Evolutionary conservation across 805 yeast species (phyloP).

Genomic region (Wickerhamomyces silvicola): DNA sequence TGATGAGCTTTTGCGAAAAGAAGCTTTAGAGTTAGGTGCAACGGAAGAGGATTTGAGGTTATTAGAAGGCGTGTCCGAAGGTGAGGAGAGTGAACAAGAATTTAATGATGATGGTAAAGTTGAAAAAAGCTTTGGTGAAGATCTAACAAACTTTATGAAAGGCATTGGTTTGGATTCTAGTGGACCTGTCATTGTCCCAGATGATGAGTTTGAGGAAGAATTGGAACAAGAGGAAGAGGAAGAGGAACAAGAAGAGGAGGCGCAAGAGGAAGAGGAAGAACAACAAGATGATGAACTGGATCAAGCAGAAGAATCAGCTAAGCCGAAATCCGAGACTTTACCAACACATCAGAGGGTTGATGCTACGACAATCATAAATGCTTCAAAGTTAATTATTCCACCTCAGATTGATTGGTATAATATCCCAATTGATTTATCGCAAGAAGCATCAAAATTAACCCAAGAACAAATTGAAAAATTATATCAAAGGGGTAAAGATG

Average conservation of each 20-base stretch:
- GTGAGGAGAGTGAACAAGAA: constrained; percentile 34
- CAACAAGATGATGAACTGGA: constrained; percentile 21
- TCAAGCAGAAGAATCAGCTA: constrained; percentile 17
- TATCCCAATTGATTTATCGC: constrained; percentile 34
- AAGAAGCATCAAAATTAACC: constrained; percentile 22
- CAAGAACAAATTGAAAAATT: constrained; percentile 55
- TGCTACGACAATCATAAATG: constrained; percentile 37
- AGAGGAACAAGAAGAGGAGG: constrained; percentile 30
- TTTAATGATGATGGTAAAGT: constrained; percentile 25
- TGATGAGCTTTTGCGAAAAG: constrained; percentile 45
- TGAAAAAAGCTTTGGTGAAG: constrained; percentile 41
- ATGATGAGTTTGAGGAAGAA: constrained; percentile 35
- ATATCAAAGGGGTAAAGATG: constrained; percentile 56
- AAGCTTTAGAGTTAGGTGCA: constrained; percentile 80
- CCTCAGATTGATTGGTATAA: constrained; percentile 75
- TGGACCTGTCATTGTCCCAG: constrained; percentile 29
- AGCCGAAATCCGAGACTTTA: constrained; percentile 16
- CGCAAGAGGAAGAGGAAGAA: constrained; percentile 26
- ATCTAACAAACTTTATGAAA: constrained; percentile 56
- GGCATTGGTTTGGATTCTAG: constrained; percentile 54
- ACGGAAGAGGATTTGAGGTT: constrained; percentile 73
- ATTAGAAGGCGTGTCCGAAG: constrained; percentile 50
- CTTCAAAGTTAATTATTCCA: constrained; percentile 52
- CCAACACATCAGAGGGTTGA: constrained; percentile 25
- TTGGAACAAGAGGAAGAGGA: constrained; percentile 30